Evolutionary conservation across 1,284 basidiomycete genomes (phyloP), one percentile per base, ranked within the genome.

Genomic region (Cystobasidium slooffiae): DNA sequence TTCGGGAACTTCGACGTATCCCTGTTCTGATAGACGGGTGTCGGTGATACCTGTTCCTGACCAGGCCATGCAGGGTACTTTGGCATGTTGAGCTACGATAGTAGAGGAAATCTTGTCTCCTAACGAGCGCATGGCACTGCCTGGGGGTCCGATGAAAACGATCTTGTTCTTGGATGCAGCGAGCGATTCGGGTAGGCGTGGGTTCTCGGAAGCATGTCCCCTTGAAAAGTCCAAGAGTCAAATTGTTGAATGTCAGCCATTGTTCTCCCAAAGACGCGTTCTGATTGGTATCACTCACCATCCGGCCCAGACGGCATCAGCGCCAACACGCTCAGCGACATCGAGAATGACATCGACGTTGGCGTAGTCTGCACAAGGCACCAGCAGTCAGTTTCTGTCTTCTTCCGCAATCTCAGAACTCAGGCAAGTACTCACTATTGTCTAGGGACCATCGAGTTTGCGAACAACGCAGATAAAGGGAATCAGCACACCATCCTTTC

Each of bases 101-200:
- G 97, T 99, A 80, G 94, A 97, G 3, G 96, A 99, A 80, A 99
- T 99, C 85, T 99, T 99, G 88, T 99, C 97, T 76, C 97, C 97
- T 77, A 99, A 87, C 79, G 96, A 98, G 79, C 97, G 89, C 97
- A 99, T 99, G 18, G 97, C 97, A 75, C 92, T 97, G 67, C 97
- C 97, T 4, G 97, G 97, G 56, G 97, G 97, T 77, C 97, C 97
- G 81, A 99, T 99, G 86, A 99, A 99, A 77, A 99, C 90, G 82
- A 99, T 97, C 85, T 95, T 97, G 84, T 94, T 88, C 83, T 92
- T 92, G 82, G 91, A 93, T 37, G 93, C 91, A 37, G 91, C 88
- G 61, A 99, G 89, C 75, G 90, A 91, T 83, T 99, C 97, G 7
- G 97, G 97, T n/a, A 99, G 86, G 75, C 95, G 90, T 3, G 97